A percentile compares a stretch with the other conserved stretches of the same genome.
Conservation (phyloP, 345 rosid genomes). For the Eucalyptus melliodora region DNA sequence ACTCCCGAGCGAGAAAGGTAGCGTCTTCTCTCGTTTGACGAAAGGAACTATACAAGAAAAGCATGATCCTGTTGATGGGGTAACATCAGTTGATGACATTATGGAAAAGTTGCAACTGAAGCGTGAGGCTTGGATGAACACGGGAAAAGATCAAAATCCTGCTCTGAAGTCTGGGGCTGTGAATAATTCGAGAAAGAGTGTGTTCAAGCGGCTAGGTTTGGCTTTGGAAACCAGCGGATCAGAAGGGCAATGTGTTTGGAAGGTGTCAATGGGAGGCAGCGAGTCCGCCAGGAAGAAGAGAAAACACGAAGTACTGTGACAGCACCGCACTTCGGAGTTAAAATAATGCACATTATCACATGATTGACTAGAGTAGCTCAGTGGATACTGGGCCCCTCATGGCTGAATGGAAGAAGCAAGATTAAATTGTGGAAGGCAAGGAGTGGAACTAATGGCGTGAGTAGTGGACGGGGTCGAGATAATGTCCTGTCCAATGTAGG, state of each 20-base stretch:
- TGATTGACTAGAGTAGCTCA: neutral
- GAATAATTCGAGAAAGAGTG: neutral
- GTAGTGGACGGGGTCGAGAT: neutral
- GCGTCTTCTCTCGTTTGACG: slow-evolving; percentile 12
- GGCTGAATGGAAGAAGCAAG: neutral
- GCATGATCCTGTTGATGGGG: neutral
- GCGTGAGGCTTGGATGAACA: neutral
- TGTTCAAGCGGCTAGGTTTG: neutral
- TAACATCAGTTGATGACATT: neutral
- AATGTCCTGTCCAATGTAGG: neutral
- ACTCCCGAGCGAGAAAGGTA: neutral
- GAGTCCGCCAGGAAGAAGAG: neutral
- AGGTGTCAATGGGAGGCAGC: neutral
- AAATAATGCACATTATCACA: neutral
- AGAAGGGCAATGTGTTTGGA: neutral
- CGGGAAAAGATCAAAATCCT: neutral
- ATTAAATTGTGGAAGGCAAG: neutral
- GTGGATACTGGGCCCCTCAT: neutral
- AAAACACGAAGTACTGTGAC: neutral
- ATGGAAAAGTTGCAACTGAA: slow-evolving; percentile 8
- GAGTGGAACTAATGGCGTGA: neutral
- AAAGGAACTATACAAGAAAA: neutral
- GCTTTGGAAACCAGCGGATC: neutral
- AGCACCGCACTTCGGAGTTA: neutral
- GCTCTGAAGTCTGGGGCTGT: neutral